Percentiles rank a stretch among this genome's conserved stretches.
Evolutionary conservation across 768 basidiomycete genomes (phyloP).

Genomic region (Xerocomellus chrysenteron): DNA sequence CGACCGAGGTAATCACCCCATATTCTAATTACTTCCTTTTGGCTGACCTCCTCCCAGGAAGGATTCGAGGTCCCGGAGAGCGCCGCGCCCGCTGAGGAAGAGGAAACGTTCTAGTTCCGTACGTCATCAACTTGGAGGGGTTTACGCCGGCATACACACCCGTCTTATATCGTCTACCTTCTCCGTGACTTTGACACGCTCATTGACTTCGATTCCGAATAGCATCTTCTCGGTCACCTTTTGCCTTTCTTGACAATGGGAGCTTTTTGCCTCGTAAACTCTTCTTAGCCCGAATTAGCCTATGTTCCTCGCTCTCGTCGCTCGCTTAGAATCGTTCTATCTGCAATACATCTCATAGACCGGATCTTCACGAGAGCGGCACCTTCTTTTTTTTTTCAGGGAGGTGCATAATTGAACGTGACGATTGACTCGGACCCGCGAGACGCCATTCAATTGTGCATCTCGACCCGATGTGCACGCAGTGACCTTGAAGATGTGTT

Average conservation of each 20-base stretch:
- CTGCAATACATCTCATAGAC: conserved; percentile 30
- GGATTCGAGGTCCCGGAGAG: conserved; percentile 89
- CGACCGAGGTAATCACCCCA: conserved; percentile 75
- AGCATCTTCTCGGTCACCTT: conserved; percentile 9
- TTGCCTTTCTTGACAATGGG: conserved; percentile 12
- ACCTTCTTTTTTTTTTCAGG: too few relatives aligned
- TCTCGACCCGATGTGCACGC: too few relatives aligned
- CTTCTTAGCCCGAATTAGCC: conserved; percentile 15
- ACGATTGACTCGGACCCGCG: too few relatives aligned
- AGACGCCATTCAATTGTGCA: too few relatives aligned
- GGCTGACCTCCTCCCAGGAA: conserved; percentile 51
- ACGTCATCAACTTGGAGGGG: conserved; percentile 11
- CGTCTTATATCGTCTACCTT: conserved; percentile 4
- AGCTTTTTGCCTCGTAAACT: background rate
- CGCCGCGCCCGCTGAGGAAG: conserved; percentile 59
- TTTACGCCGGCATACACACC: conserved; percentile 8
- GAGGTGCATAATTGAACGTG: too few relatives aligned
- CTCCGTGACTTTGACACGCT: conserved; percentile 14
- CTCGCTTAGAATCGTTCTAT: conserved; percentile 26
- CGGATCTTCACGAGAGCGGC: too few relatives aligned
- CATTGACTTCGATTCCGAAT: conserved; percentile 12
- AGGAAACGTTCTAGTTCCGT: conserved; percentile 66
- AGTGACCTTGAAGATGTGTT: too few relatives aligned
- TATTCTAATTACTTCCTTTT: background rate
- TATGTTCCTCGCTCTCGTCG: conserved; percentile 20